A percentile compares a stretch with the other conserved stretches of the same genome.
phyloP scores from a whole-genome alignment of 1,284 basidiomycete species.

The Malassezia obtusa region DNA sequence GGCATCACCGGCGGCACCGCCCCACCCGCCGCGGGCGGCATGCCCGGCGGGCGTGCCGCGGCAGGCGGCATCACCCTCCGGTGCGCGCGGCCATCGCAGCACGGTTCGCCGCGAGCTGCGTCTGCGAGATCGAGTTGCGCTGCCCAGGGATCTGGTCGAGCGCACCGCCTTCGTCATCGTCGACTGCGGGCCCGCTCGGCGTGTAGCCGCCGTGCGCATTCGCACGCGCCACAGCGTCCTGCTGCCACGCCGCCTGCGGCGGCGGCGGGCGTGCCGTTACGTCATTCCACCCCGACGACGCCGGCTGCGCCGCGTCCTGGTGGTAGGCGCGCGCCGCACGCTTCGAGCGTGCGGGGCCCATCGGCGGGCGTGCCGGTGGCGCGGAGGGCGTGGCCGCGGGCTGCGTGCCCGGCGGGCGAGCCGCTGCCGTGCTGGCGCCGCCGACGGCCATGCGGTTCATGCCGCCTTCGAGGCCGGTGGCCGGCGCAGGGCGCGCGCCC shows the following conservation, averaged over 20 bases:
- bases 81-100: slow-evolving; percentile 21
- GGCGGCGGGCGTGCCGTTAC: slow-evolving; percentile 31
- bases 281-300: slow-evolving; percentile 35
- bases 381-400: background rate
- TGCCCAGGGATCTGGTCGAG: slow-evolving; percentile 46
- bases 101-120: slow-evolving; percentile 38
- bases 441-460: slow-evolving; percentile 3
- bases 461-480: background rate
- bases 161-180: slow-evolving; percentile 24
- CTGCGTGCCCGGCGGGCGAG: background rate
- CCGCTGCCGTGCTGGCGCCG: background rate
- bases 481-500: background rate
- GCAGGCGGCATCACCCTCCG: background rate
- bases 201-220: background rate
- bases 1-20: background rate
- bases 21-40: too few species aligned
- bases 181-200: background rate
- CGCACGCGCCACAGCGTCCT: slow-evolving; percentile 27
- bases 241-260: slow-evolving; percentile 38
- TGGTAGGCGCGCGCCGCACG: slow-evolving; percentile 47
- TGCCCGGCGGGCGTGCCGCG: background rate
- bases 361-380: slow-evolving; percentile 4
- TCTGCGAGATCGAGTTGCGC: slow-evolving; percentile 34
- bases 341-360: slow-evolving; percentile 35
- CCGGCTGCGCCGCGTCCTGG: slow-evolving; percentile 26